Conservation (phyloP, 768 basidiomycete genomes). For the Termitomyces sp. region DNA sequence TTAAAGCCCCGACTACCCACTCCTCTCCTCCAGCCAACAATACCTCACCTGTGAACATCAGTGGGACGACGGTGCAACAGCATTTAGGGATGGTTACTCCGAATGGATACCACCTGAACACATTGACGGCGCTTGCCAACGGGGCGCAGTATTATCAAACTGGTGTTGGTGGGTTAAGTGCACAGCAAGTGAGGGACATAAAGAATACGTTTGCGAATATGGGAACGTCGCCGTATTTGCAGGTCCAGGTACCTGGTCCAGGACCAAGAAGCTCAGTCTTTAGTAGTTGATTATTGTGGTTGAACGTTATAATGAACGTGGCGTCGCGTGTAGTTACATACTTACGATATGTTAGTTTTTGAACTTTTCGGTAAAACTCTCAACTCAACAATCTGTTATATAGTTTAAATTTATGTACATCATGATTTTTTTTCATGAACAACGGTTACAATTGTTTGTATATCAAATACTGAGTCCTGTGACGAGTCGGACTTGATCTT, state of each 20-base stretch:
- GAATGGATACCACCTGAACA: conserved; percentile 48
- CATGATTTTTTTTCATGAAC: neutral
- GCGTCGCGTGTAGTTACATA: neutral
- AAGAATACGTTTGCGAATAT: conserved; percentile 51
- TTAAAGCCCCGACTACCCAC: conserved; percentile 16
- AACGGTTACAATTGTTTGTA: neutral
- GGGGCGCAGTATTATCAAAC: conserved; percentile 25
- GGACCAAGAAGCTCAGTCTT: conserved; percentile 13
- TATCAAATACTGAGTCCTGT: no score
- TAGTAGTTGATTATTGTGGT: conserved; percentile 7
- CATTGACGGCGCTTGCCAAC: conserved; percentile 35
- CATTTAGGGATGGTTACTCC: conserved; percentile 17
- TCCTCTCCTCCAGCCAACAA: neutral
- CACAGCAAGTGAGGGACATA: conserved; percentile 58
- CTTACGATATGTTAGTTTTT: conserved; percentile 4
- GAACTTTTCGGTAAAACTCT: neutral
- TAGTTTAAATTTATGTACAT: conserved; percentile 1
- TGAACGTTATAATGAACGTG: neutral
- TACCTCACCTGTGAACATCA: conserved; percentile 6
- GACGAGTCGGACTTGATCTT: no score
- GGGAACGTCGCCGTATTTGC: conserved; percentile 24
- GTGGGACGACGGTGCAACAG: conserved; percentile 28
- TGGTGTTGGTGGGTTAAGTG: conserved; percentile 38
- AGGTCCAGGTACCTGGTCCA: conserved; percentile 13
- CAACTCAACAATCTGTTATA: conserved; percentile 1